Evolutionary conservation across 2,329 filamentous ascomycete genomes (phyloP), one percentile per base, ranked within the genome.

Genomic region (Pyrenophora graminea): DNA sequence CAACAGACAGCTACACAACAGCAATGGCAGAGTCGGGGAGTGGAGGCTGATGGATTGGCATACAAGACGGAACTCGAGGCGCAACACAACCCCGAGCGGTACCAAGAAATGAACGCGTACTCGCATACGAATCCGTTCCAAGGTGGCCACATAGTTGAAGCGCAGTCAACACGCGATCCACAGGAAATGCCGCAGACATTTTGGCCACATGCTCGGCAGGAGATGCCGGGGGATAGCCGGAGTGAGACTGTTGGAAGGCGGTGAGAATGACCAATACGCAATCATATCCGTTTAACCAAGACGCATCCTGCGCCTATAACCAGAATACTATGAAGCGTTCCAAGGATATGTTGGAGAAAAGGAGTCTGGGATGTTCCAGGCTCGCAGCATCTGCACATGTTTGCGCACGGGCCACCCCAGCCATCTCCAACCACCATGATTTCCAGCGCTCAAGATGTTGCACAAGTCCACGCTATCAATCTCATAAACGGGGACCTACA

Each of bases 401-500:
- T 30, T 12, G 45, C 12, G 58, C 56, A 61, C 59, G 55, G 50
- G 15, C 51, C 53, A 53, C 40, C 4, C 62, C 59, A 65, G 56
- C 60, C 61, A 58, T 59, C 51, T 58, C 62, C 64, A 67, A 62
- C 66, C 66, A 63, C 63, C 63, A 58, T 39, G 27, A 58, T 62
- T 64, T 64, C 63, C 64, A 56, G 62, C 63, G 64, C 62, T 61
- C 58, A 45, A 50, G 53, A 57, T 42, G 60, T 61, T 50, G 51
- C 45, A 43, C 49, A 54, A 48, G 34, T 34, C 51, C 42, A 48
- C 39, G 37, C 12, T 36, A 66, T 65, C 61, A 27, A 46, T 39
- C 51, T 53, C 56, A 61, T 59, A 63, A 57, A 50, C 39, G 23
- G 43, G 30, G 44, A 52, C 45, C 40, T 58, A 52, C 51, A 58